These are phyloP conservation scores for Volutella citrinella DNA, from an alignment of 2,329 filamentous ascomycete genomes.

Conservation along the genomic window DNA sequence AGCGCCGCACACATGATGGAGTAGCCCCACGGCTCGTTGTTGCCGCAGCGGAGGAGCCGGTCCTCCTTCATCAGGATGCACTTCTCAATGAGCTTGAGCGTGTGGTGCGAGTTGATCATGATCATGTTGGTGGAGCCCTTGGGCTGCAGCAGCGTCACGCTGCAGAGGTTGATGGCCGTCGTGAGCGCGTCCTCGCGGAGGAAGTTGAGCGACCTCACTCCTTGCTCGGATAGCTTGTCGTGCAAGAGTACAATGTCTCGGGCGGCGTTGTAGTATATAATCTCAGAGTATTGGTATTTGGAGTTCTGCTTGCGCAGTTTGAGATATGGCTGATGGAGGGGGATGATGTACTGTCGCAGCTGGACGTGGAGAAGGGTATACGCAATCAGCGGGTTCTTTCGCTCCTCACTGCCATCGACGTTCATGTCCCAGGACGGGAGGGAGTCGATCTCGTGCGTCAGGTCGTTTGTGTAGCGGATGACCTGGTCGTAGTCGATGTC, in stretches of 20 bases:
- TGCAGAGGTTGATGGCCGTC: slow-evolving; percentile 59
- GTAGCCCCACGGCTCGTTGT: slow-evolving; percentile 64
- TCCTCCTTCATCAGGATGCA: slow-evolving; percentile 61
- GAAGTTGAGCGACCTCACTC: slow-evolving; percentile 57
- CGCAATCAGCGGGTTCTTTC: slow-evolving; percentile 55
- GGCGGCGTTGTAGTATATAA: slow-evolving; percentile 61
- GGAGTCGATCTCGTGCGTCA: slow-evolving; percentile 59
- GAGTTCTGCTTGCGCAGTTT: slow-evolving; percentile 58
- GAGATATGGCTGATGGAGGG: slow-evolving; percentile 58
- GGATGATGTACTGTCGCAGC: slow-evolving; percentile 59
- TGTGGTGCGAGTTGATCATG: slow-evolving; percentile 60
- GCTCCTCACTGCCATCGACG: slow-evolving; percentile 32
- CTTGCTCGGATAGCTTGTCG: slow-evolving; percentile 57
- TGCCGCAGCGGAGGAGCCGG: slow-evolving; percentile 57
- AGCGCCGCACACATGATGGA: slow-evolving; percentile 61
- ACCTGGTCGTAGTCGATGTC: slow-evolving; percentile 61
- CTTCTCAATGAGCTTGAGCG: slow-evolving; percentile 58
- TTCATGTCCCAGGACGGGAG: slow-evolving; percentile 53
- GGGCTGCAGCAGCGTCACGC: slow-evolving; percentile 59
- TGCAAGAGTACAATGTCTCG: slow-evolving; percentile 61
- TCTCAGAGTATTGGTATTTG: slow-evolving; percentile 61
- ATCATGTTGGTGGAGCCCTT: slow-evolving; percentile 59
- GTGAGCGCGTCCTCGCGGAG: slow-evolving; percentile 58
- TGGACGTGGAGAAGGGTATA: slow-evolving; percentile 61
- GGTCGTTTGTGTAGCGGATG: slow-evolving; percentile 58